Percentiles rank a stretch among this genome's conserved stretches.
phyloP scores from a whole-genome alignment of 2,329 filamentous ascomycete genomes.

The Fusarium drepaniforme region DNA sequence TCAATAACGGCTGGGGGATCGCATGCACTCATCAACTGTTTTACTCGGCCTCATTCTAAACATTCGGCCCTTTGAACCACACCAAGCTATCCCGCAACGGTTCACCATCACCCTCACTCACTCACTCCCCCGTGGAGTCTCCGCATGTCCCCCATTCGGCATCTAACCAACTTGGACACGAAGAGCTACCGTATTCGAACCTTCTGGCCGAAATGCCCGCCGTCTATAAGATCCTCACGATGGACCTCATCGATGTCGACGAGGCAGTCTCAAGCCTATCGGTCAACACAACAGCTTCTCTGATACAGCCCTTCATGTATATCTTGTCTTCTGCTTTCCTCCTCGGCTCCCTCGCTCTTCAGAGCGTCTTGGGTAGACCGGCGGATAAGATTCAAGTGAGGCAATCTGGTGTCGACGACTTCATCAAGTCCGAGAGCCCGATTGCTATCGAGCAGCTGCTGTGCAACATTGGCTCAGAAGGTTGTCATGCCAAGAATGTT shows the following conservation, averaged over 20 bases:
- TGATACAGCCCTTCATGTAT: constrained; percentile 61
- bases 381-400: constrained; percentile 49
- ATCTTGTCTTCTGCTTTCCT: constrained; percentile 62
- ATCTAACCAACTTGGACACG: constrained; percentile 13
- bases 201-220: constrained; percentile 3
- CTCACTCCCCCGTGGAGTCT: constrained; percentile 14
- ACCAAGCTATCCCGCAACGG: constrained; percentile 39
- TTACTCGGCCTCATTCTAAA: constrained; percentile 36
- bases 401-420: constrained; percentile 64
- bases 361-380: constrained; percentile 63
- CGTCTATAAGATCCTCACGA: constrained; percentile 39
- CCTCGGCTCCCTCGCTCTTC: constrained; percentile 63
- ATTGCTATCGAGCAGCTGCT: constrained; percentile 65
- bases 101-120: constrained; percentile 7
- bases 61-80: constrained; percentile 45
- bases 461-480: constrained; percentile 70
- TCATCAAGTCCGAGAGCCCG: constrained; percentile 64
- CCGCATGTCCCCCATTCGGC: constrained; percentile 38
- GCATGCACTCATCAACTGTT: constrained; percentile 4
- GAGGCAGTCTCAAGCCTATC: constrained; percentile 43
- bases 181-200: constrained; percentile 1
- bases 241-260: constrained; percentile 42
- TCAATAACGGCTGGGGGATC: constrained; percentile 15
- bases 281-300: constrained; percentile 45
- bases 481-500: constrained; percentile 62